Conservation (phyloP, 2,329 filamentous ascomycete genomes). For the Colletotrichum sp. region DNA sequence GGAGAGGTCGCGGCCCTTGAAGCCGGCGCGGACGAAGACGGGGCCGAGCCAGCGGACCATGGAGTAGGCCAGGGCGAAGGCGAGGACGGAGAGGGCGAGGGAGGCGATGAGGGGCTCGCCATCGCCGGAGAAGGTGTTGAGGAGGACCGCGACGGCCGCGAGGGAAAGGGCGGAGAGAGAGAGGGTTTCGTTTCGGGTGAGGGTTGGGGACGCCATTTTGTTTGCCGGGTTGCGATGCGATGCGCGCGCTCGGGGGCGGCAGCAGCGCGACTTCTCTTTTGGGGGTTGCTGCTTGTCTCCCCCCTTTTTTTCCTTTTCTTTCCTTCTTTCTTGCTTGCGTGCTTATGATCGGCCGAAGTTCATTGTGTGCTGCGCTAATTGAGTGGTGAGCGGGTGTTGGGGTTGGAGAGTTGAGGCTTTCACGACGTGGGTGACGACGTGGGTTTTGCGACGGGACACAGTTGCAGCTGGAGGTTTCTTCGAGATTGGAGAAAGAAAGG, state of each 20-base stretch:
- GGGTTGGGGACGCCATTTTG: slow-evolving; percentile 38
- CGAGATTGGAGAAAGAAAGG: not conserved
- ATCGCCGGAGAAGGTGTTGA: slow-evolving; percentile 82
- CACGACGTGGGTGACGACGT: not conserved
- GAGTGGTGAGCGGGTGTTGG: not conserved
- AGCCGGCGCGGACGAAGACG: slow-evolving; percentile 84
- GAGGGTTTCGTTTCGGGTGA: slow-evolving; percentile 59
- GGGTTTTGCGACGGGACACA: slow-evolving; percentile 16
- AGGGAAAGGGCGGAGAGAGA: slow-evolving; percentile 67
- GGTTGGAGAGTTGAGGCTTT: not conserved
- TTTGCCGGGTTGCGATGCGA: slow-evolving; percentile 8
- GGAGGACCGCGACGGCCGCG: slow-evolving; percentile 74
- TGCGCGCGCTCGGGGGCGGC: not conserved
- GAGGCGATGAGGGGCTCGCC: slow-evolving; percentile 90
- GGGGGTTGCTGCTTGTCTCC: not conserved
- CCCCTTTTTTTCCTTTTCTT: not conserved
- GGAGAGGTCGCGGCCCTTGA: slow-evolving; percentile 89
- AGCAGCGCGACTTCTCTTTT: not conserved
- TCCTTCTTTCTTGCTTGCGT: not conserved
- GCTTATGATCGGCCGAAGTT: not conserved
- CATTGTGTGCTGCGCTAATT: not conserved
- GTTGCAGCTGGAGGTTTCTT: slow-evolving; percentile 4
- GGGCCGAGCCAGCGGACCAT: slow-evolving; percentile 94
- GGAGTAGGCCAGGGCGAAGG: slow-evolving; percentile 81
- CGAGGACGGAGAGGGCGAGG: slow-evolving; percentile 82